Evolutionary conservation across 2,329 filamentous ascomycete species (phyloP).

Genomic region (Cordyceps pruinosa): DNA sequence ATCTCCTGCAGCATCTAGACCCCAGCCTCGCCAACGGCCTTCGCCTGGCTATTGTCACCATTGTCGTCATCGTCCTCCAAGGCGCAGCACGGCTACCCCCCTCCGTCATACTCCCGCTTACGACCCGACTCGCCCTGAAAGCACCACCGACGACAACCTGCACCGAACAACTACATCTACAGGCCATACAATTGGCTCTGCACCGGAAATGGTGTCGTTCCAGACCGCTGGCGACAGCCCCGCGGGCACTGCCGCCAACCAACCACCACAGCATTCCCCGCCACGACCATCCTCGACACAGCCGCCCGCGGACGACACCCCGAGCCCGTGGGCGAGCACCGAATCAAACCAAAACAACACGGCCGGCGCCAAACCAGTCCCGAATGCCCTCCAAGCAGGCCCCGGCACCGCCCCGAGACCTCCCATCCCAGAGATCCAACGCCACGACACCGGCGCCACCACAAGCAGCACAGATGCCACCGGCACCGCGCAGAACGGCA

Average conservation of each 20-base stretch:
- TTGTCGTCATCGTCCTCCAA: slow-evolving; percentile 1
- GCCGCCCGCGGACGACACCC: neutral
- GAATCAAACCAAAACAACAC: neutral
- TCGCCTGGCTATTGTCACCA: neutral
- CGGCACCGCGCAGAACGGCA: neutral
- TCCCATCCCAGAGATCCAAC: neutral
- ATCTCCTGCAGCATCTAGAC: neutral
- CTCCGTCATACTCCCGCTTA: too few relatives aligned
- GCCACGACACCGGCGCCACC: neutral
- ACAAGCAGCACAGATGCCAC: neutral
- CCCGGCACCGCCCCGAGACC: neutral
- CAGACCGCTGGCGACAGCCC: slow-evolving; percentile 4
- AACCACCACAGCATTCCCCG: neutral
- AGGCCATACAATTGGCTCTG: neutral
- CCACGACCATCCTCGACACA: neutral
- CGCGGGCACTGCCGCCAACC: neutral
- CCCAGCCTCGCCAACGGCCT: too few relatives aligned
- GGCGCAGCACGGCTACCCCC: too few relatives aligned
- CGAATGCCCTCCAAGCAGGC: neutral
- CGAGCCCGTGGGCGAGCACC: neutral
- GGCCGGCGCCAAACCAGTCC: neutral
- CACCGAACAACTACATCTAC: neutral
- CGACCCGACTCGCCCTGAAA: neutral
- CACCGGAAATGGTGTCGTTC: slow-evolving; percentile 9
- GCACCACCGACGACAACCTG: neutral